phyloP scores from a whole-genome alignment of 495 filamentous ascomycete genomes.

The Penicillium antarcticum region DNA sequence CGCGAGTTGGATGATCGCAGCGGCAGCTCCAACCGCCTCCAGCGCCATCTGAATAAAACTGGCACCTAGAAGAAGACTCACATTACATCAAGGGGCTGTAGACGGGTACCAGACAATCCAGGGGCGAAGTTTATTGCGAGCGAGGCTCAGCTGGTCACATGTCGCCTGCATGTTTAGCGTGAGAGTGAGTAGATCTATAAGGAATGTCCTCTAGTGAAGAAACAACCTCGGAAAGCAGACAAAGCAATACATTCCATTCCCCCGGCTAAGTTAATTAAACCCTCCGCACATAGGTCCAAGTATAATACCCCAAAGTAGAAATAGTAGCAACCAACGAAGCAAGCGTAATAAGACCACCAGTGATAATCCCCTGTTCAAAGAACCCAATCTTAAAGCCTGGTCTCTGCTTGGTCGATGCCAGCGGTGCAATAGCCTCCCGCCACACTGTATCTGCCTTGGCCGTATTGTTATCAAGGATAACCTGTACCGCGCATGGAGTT shows the following conservation, averaged over 20 bases:
- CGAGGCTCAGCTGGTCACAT: too few relatives aligned
- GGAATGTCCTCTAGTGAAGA: too few relatives aligned
- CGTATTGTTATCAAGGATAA: constrained; percentile 15
- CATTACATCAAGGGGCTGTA: too few relatives aligned
- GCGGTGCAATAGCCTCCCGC: constrained; percentile 28
- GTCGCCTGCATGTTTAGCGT: too few relatives aligned
- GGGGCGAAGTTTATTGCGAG: too few relatives aligned
- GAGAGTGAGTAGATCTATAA: too few relatives aligned
- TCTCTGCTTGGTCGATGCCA: constrained; percentile 35
- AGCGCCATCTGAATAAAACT: too few relatives aligned
- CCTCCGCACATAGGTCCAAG: constrained; percentile 17
- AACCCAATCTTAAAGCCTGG: constrained; percentile 41
- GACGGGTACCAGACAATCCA: too few relatives aligned
- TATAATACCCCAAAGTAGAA: constrained; percentile 29
- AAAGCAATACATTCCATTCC: not conserved
- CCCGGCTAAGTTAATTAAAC: not conserved
- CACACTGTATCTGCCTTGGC: constrained; percentile 18
- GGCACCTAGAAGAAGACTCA: too few relatives aligned
- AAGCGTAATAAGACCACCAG: constrained; percentile 30
- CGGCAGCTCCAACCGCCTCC: too few relatives aligned
- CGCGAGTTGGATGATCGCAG: too few relatives aligned
- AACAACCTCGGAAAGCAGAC: not conserved
- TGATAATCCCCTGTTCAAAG: constrained; percentile 51
- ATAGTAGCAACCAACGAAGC: constrained; percentile 23
- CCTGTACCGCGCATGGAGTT: constrained; percentile 5